These are phyloP conservation scores for Kitagawia praeruptora DNA, from an alignment of 129 eudicot genomes.

Conservation along the genomic window DNA sequence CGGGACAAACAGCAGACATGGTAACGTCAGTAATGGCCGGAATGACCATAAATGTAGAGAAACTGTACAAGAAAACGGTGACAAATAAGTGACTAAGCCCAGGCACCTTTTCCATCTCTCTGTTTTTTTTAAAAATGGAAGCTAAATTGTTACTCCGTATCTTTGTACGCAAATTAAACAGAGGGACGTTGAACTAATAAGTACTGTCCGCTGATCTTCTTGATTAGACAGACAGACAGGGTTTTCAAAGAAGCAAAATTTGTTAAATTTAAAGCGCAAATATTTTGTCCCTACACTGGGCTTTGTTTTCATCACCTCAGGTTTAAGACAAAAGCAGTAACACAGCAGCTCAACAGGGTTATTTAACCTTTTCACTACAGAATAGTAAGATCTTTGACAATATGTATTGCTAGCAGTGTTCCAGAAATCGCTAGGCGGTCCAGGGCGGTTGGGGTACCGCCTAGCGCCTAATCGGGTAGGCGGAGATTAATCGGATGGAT, in stretches of 20 bases:
- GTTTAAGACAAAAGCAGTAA: not conserved
- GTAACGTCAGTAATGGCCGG: conserved; percentile 62
- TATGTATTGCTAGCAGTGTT: too few species aligned
- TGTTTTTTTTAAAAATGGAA: not conserved
- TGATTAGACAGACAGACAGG: not conserved
- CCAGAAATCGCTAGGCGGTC: too few species aligned
- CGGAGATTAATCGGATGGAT: too few species aligned
- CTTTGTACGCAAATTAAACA: not conserved
- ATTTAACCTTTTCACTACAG: not conserved
- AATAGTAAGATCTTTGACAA: too few species aligned
- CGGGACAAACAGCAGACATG: conserved; percentile 60
- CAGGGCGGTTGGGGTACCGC: too few species aligned
- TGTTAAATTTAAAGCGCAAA: not conserved
- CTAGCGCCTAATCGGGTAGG: too few species aligned
- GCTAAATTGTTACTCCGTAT: conserved; percentile 13
- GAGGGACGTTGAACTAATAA: not conserved
- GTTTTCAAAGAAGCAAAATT: not conserved
- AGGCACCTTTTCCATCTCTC: conserved; percentile 19
- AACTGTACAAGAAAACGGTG: conserved; percentile 44
- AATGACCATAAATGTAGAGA: conserved; percentile 52
- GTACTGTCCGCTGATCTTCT: not conserved
- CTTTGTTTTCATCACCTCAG: not conserved
- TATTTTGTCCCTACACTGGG: not conserved
- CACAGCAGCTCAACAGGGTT: not conserved
- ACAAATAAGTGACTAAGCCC: conserved; percentile 51